phyloP scores from a whole-genome alignment of 2,329 filamentous ascomycete species.

The Neoarthrinium moseri region DNA sequence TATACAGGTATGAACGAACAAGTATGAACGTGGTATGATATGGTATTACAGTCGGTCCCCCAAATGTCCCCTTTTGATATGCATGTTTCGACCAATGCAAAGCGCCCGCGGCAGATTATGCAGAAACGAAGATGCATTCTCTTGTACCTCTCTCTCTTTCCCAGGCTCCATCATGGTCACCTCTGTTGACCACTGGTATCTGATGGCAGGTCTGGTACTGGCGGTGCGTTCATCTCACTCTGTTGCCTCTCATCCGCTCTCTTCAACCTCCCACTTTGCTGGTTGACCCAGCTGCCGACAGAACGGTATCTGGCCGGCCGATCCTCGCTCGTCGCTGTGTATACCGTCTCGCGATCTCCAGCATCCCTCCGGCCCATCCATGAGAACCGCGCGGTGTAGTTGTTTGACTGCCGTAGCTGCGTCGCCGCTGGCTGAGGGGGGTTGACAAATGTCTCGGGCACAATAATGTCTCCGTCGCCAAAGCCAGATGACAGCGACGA shows the following conservation, averaged over 20 bases:
- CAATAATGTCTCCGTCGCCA: conserved; percentile 59
- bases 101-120: too few relatives aligned
- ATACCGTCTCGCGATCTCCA: conserved; percentile 47
- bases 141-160: too few relatives aligned
- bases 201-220: conserved; percentile 32
- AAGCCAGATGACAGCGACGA: conserved; percentile 66
- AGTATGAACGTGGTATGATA: too few relatives aligned
- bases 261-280: conserved; percentile 57
- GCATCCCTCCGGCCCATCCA: conserved; percentile 30
- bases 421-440: conserved; percentile 9
- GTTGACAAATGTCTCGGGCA: conserved; percentile 30
- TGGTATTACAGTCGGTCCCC: too few relatives aligned
- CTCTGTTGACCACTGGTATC: not conserved
- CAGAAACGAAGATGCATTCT: too few relatives aligned
- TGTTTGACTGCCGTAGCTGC: conserved; percentile 14
- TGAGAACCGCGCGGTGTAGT: conserved; percentile 29
- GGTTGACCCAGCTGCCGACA: conserved; percentile 63
- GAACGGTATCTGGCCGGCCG: conserved; percentile 54
- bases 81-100: too few relatives aligned
- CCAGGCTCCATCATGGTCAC: not conserved
- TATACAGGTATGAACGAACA: too few relatives aligned
- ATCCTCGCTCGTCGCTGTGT: conserved; percentile 54
- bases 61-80: too few relatives aligned
- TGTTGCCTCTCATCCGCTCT: conserved; percentile 40
- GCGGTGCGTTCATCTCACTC: conserved; percentile 33